A percentile compares a stretch with the other conserved stretches of the same genome.
Conservation (phyloP, 176 grass and related monocot species). For the Triticum dicoccoides region DNA sequence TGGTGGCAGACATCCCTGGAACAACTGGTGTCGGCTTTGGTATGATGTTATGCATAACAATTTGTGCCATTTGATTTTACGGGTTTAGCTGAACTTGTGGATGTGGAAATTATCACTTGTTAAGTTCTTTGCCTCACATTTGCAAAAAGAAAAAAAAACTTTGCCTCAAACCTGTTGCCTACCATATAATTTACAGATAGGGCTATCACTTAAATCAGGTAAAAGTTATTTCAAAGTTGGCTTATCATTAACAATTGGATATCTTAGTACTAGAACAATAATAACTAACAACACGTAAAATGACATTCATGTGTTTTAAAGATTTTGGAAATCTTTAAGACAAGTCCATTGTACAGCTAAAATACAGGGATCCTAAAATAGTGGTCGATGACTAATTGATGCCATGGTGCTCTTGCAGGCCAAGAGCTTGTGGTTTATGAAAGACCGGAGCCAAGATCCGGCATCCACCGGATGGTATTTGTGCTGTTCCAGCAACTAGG, state of each 20-base stretch:
- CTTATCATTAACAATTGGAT: not conserved
- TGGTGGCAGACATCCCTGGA: constrained; percentile 75
- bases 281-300: no score
- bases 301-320: no score
- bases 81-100: not conserved
- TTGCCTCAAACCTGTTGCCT: not conserved
- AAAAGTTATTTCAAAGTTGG: no score
- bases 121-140: not conserved
- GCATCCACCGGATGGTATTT: constrained; percentile 72
- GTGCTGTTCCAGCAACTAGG: constrained; percentile 58
- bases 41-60: constrained; percentile 26
- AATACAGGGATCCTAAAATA: not conserved
- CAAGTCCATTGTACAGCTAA: not conserved
- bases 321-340: not conserved
- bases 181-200: not conserved
- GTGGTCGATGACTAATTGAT: not conserved
- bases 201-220: not conserved
- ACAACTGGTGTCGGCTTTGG: constrained; percentile 54
- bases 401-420: constrained; percentile 29
- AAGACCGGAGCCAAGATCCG: constrained; percentile 54
- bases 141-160: no score
- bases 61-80: not conserved
- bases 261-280: not conserved
- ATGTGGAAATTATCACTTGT: not conserved
- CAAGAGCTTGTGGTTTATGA: constrained; percentile 56